phyloP scores from a whole-genome alignment of 306 rosid species.

The Citrullus mucosospermus region DNA sequence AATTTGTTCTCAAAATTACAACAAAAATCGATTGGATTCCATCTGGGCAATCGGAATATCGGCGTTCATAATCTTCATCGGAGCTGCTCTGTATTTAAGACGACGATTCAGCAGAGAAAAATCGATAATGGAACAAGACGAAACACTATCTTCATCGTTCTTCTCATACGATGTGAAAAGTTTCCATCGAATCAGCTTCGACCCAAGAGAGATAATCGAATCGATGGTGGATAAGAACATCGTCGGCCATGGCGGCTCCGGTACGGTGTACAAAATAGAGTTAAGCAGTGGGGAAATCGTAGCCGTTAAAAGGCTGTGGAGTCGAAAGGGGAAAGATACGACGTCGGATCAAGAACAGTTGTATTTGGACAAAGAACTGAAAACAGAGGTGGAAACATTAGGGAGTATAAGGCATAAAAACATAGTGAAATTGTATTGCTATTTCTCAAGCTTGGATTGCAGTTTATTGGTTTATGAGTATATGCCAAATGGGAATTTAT shows the following conservation, averaged over 20 bases:
- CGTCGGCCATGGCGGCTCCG: constrained; percentile 91
- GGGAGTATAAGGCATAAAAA: constrained; percentile 90
- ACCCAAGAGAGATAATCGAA: constrained; percentile 54
- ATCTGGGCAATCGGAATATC: constrained; percentile 69
- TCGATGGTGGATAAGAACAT: constrained; percentile 80
- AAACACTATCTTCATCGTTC: constrained; percentile 41
- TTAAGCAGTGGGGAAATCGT: constrained; percentile 57
- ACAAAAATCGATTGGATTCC: constrained; percentile 40
- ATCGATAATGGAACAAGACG: constrained; percentile 51
- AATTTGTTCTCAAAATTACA: constrained; percentile 25
- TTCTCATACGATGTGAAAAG: constrained; percentile 74
- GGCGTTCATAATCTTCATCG: constrained; percentile 42
- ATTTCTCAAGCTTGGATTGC: constrained; percentile 63
- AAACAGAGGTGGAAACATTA: constrained; percentile 82
- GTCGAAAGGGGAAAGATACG: constrained; percentile 34
- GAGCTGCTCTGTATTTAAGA: constrained; percentile 43
- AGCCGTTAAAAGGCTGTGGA: constrained; percentile 74
- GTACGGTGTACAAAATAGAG: constrained; percentile 74
- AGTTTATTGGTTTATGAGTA: constrained; percentile 76
- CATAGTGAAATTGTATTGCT: constrained; percentile 76
- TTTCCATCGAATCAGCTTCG: constrained; percentile 65
- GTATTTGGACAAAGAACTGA: constrained; percentile 41
- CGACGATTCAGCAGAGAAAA: constrained; percentile 45
- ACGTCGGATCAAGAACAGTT: constrained; percentile 38
- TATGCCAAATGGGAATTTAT: constrained; percentile 86